Evolutionary conservation across 129 eudicot species (phyloP), one percentile per base, ranked within the genome.

Genomic region (Artemisia argyi): DNA sequence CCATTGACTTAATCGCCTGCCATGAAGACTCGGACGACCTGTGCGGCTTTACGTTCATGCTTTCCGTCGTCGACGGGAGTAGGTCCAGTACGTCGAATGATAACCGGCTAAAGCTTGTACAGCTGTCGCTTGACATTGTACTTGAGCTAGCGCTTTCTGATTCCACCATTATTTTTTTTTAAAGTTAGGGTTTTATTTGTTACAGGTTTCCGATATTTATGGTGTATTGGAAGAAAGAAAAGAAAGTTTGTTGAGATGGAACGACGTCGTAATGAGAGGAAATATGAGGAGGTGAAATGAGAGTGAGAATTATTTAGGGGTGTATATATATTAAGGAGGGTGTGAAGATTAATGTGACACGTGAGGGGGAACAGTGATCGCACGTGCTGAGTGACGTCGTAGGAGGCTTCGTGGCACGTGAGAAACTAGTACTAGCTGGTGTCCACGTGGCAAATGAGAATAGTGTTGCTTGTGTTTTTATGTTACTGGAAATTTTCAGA

Each of bases 1-100:
- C 55, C 53, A 74, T 70, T 44, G 84, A 71, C 44, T 79, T 76
- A 26, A 89, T 83, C 61, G 91, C 92, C 7, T 79, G 88, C 80
- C 81, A 84, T 2, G 92, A 88, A 4, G 95, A 85, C 73, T 89
- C 98, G 12, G 95, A 87, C 0, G 96, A 87, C 52, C 96, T 78
- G 77, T 89, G 98, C 1, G 96, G 98, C 71, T 85, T 86, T 54
- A 86, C 39, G 20, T 65, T 39, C 49, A 80, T 58, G 26, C 52
- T 75, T 18, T 86, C 87, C 77, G 88, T 86, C 17, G 95, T 85
- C 47, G 65, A 24, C 1, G 84, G 73, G 24, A 72, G 82, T 3
- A 78, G 68, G 42, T 81, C 86, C 10, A 78, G 48, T 7, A 63
- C 81, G 12, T 87, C 94, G 76, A 90, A 87, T 1, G 97, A 90